These are phyloP conservation scores for Monocercomonoides exilis DNA, from an alignment of 78 protist species.

Conservation along the genomic window DNA sequence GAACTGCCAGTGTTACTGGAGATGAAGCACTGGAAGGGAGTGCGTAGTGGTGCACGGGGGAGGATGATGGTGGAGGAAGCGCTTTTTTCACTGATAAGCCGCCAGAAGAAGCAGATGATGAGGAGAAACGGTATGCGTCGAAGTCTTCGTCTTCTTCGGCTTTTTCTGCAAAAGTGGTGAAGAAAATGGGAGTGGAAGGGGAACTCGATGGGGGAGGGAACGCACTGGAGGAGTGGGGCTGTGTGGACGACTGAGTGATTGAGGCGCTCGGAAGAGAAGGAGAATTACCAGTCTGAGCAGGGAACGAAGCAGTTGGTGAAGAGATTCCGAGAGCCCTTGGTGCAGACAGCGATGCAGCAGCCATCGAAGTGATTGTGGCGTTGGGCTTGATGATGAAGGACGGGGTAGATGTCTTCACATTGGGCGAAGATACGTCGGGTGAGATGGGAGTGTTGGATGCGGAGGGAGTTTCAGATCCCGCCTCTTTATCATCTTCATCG, in stretches of 20 bases:
- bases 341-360: too few relatives aligned
- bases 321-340: not conserved
- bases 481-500: too few relatives aligned
- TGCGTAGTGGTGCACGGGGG: not conserved
- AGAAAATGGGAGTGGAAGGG: not conserved
- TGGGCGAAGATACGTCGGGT: too few relatives aligned
- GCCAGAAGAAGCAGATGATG: not conserved
- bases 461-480: too few relatives aligned
- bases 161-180: too few relatives aligned
- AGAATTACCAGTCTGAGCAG: not conserved
- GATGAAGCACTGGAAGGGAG: not conserved
- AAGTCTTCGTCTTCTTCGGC: not conserved
- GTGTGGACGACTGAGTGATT: not conserved
- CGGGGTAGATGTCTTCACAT: too few relatives aligned
- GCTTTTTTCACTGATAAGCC: not conserved
- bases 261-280: too few relatives aligned
- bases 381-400: too few relatives aligned
- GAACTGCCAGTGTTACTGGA: not conserved
- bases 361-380: too few relatives aligned
- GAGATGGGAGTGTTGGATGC: too few relatives aligned
- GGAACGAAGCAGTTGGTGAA: not conserved
- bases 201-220: not conserved
- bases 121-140: not conserved
- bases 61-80: not conserved
- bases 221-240: not conserved